Conservation (phyloP, 1,284 basidiomycete species). For the Cryptococcus wingfieldii region DNA sequence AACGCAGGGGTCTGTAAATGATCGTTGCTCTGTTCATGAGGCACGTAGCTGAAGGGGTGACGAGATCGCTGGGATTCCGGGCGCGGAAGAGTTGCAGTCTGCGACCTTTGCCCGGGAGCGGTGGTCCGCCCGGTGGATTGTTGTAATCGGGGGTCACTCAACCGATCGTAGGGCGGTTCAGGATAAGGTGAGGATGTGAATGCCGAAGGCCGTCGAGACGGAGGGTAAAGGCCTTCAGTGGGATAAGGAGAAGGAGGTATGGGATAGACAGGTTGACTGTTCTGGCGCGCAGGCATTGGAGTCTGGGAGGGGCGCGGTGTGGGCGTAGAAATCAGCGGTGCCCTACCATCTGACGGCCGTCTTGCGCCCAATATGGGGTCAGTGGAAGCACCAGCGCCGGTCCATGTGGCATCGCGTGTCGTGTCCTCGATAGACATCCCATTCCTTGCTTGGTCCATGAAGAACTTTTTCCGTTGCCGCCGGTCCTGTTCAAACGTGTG, state of each 20-base stretch:
- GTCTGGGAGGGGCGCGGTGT: background rate
- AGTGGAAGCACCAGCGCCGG: background rate
- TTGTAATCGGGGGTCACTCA: slow-evolving; percentile 24
- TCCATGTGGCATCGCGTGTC: slow-evolving; percentile 5
- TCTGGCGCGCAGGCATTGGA: slow-evolving; percentile 2
- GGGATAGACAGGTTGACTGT: slow-evolving; percentile 18
- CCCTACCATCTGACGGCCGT: slow-evolving; percentile 17
- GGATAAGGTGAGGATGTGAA: slow-evolving; percentile 15
- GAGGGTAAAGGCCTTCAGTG: slow-evolving; percentile 8
- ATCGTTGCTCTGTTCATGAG: slow-evolving; percentile 4
- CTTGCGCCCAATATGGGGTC: slow-evolving; percentile 6
- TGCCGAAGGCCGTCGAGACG: slow-evolving; percentile 19
- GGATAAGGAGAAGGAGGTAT: slow-evolving; percentile 23
- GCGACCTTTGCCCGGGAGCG: background rate
- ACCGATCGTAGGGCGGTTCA: slow-evolving; percentile 22
- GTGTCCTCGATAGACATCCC: slow-evolving; percentile 12
- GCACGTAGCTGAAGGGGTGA: slow-evolving; percentile 19
- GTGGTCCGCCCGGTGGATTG: slow-evolving; percentile 17
- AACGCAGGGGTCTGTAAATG: slow-evolving; percentile 15
- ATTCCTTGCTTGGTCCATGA: slow-evolving; percentile 13
- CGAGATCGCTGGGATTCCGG: slow-evolving; percentile 3
- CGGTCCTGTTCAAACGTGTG: slow-evolving; percentile 29
- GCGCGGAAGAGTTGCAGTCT: background rate
- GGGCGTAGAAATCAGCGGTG: background rate
- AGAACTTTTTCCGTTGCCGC: slow-evolving; percentile 25